Evolutionary conservation across 495 filamentous ascomycete genomes (phyloP).

Genomic region (Xylaria venustula): DNA sequence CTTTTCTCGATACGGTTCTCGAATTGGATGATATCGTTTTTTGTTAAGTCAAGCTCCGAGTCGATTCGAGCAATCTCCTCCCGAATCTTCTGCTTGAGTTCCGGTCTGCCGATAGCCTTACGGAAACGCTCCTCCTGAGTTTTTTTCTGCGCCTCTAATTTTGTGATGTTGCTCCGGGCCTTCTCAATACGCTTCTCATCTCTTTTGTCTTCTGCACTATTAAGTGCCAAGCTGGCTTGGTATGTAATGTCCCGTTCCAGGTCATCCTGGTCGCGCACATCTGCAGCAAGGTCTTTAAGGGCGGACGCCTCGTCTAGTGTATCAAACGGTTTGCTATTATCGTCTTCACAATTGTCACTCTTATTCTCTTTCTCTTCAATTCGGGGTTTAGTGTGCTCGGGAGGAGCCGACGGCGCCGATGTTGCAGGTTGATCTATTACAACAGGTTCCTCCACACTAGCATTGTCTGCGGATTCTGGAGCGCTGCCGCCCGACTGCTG

Average conservation of each 20-base stretch:
- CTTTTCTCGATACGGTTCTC: constrained; percentile 73
- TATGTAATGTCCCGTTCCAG: constrained; percentile 70
- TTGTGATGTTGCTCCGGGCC: constrained; percentile 59
- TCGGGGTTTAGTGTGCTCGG: neutral
- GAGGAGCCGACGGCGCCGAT: neutral
- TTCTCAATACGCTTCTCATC: constrained; percentile 86
- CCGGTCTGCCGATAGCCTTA: constrained; percentile 35
- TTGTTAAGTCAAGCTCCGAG: constrained; percentile 56
- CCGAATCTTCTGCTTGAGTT: constrained; percentile 47
- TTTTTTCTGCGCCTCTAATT: constrained; percentile 42
- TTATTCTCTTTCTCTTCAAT: neutral
- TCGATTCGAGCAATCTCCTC: constrained; percentile 64
- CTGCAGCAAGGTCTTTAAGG: constrained; percentile 66
- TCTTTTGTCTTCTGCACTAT: constrained; percentile 80
- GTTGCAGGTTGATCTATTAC: neutral
- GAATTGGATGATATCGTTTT: constrained; percentile 74
- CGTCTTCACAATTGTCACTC: neutral
- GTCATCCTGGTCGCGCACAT: constrained; percentile 81
- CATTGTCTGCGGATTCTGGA: neutral
- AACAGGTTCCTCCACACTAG: neutral
- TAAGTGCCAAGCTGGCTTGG: constrained; percentile 74
- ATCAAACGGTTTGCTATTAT: neutral
- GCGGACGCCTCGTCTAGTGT: constrained; percentile 56
- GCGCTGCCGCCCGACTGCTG: neutral
- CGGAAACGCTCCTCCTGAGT: constrained; percentile 44